These are phyloP conservation scores for Salix brachista DNA, from an alignment of 345 rosid species.

Conservation along the genomic window DNA sequence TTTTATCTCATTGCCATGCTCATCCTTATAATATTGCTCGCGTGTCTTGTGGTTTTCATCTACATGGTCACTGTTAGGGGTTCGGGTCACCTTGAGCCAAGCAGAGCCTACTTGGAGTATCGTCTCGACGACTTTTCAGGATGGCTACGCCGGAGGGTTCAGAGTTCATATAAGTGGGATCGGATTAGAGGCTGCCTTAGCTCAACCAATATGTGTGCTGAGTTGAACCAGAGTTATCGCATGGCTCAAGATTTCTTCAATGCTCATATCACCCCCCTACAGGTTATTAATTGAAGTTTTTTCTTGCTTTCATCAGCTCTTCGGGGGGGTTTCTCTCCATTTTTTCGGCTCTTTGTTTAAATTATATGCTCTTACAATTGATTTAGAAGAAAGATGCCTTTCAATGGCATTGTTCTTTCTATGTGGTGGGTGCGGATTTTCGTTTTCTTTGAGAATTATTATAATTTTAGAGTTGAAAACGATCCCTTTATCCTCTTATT, in stretches of 20 bases:
- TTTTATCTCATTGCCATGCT: constrained; percentile 73
- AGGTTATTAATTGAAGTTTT: constrained; percentile 35
- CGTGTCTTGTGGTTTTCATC: constrained; percentile 59
- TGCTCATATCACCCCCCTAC: constrained; percentile 67
- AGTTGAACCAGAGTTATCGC: constrained; percentile 68
- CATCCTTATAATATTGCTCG: constrained; percentile 57
- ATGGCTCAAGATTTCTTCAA: constrained; percentile 90
- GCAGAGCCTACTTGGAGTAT: constrained; percentile 75
- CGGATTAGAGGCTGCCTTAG: constrained; percentile 62
- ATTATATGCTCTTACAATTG: no score
- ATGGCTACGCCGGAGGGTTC: constrained; percentile 70
- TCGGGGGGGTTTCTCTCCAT: background rate
- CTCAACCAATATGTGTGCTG: constrained; percentile 57
- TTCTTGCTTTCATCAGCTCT: background rate
- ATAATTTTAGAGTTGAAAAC: background rate
- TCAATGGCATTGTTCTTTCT: background rate
- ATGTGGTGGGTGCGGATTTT: background rate
- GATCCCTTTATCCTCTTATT: background rate
- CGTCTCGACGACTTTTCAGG: constrained; percentile 68
- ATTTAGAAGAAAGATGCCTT: background rate
- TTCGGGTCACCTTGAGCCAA: constrained; percentile 71
- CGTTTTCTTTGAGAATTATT: background rate
- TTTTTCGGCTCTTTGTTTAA: no score
- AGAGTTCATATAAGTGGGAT: constrained; percentile 77
- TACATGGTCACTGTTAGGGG: constrained; percentile 76